phyloP scores from a whole-genome alignment of 805 yeast genomes.

The Cyberlindnera petersonii region DNA sequence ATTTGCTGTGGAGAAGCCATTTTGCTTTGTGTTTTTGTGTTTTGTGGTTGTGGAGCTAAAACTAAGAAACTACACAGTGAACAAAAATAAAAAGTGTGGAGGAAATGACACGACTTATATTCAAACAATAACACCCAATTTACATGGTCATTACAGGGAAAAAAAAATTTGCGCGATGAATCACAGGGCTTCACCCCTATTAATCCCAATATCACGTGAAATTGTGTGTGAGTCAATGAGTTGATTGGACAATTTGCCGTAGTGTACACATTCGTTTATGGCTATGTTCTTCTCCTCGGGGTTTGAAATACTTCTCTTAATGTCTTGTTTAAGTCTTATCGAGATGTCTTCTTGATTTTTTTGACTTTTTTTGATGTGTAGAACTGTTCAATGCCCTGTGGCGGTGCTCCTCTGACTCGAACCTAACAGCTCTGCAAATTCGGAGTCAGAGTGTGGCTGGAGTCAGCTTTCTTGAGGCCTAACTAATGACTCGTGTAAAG shows the following conservation, averaged over 20 bases:
- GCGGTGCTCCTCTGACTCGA: too few species aligned
- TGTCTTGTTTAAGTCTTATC: too few species aligned
- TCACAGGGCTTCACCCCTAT: neutral
- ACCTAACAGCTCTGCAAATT: too few species aligned
- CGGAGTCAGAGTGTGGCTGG: slow-evolving; percentile 1
- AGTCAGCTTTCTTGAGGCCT: slow-evolving; percentile 1
- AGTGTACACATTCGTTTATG: too few species aligned
- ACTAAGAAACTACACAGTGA: neutral
- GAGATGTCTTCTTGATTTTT: too few species aligned
- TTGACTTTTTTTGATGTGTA: too few species aligned
- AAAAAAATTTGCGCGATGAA: slow-evolving; percentile 15
- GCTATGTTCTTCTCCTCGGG: too few species aligned
- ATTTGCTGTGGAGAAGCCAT: slow-evolving; percentile 74
- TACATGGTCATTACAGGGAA: slow-evolving; percentile 5
- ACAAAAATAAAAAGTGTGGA: neutral
- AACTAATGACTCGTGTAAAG: slow-evolving; percentile 1
- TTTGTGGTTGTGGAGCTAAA: neutral
- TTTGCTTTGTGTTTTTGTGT: slow-evolving; percentile 1
- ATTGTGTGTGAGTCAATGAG: slow-evolving; percentile 14
- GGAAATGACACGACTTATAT: slow-evolving; percentile 2
- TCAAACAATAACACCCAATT: slow-evolving; percentile 2
- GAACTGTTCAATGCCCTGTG: too few species aligned
- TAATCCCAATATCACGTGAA: slow-evolving; percentile 13
- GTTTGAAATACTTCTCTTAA: too few species aligned
- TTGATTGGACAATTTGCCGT: too few species aligned